phyloP scores from a whole-genome alignment of 805 yeast genomes.

The Tetrapisispora nanseiensis region DNA sequence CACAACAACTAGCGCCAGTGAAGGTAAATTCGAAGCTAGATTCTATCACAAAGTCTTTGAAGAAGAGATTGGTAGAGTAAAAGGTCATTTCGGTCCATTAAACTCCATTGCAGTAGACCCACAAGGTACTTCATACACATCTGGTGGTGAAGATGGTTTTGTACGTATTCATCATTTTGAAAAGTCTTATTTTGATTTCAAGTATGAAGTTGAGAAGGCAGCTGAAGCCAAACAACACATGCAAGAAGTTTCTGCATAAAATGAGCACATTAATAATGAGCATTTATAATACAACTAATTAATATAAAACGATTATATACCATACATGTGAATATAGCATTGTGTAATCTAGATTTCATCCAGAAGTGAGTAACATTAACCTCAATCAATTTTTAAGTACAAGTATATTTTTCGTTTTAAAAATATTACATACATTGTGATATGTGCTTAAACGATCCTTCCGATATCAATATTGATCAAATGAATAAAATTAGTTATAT shows the following conservation, averaged over 20 bases:
- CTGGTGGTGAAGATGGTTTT: slow-evolving; percentile 98
- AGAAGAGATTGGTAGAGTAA: slow-evolving; percentile 93
- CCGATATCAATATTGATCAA: too few species aligned
- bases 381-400: too few species aligned
- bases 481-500: too few species aligned
- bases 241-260: slow-evolving; percentile 12
- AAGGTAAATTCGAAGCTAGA: slow-evolving; percentile 95
- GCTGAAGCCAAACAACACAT: slow-evolving; percentile 39
- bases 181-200: slow-evolving; percentile 84
- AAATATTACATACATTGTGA: too few species aligned
- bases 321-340: neutral
- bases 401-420: too few species aligned
- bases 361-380: too few species aligned
- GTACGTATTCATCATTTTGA: slow-evolving; percentile 91
- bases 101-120: slow-evolving; percentile 93
- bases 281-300: neutral
- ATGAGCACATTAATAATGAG: neutral
- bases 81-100: slow-evolving; percentile 98
- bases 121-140: slow-evolving; percentile 83
- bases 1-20: slow-evolving; percentile 87
- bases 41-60: slow-evolving; percentile 90
- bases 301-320: slow-evolving; percentile 1
- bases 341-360: neutral
- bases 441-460: too few species aligned
- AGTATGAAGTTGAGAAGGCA: slow-evolving; percentile 82